Base-by-base conservation (phyloP, 2,329 filamentous ascomycete genomes). In the Rhynchosporium agropyri region DNA sequence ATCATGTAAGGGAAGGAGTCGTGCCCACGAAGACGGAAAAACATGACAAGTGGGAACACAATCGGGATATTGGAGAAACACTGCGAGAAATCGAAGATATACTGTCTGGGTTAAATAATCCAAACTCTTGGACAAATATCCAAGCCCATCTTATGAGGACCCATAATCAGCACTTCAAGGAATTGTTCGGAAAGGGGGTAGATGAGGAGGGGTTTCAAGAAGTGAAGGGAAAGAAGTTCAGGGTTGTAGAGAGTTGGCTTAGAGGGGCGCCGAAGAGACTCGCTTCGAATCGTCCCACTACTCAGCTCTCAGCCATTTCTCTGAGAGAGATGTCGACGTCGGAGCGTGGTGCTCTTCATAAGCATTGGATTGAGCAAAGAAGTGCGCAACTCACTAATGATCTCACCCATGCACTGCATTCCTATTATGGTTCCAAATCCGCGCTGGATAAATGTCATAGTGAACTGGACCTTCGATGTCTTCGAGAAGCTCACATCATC, bases 71-170 rank as follows among this genome's bases (percentile, higher is more conserved):
- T 57, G 58, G 53, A 10, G 64, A 69, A 58, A 58, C 38, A 36
- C 36, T 69, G 8, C 33, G 29, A 64, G 63, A 66, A 59, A 63
- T 69, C 48, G 60, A 69, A 66, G 56, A 56, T 58, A 65, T 67
- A 51, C 58, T 68, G 20, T 62, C 56, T 57, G 64, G 62, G 29
- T 59, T 70, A 50, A 70, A 67, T 58, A 66, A 65, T 60, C 64
- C 68, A 58, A 67, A 60, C 3, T 69, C 68, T 33, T 68, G 67
- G 65, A 67, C 48, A 26, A 68, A 68, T 46, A 65, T 69, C 43
- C 58, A 63, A 62, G 54, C 46, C 26, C 46, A 69, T 65, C 62
- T 69, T 56, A 63, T 57, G 53, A 65, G 8, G 36, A 68, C 60
- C 20, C n/a, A 68, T 55, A 51, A 50, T 46, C 53, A 8, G 48